These are phyloP conservation scores for Beta vulgaris DNA, from an alignment of 148 eudicot genomes.

Conservation along the genomic window DNA sequence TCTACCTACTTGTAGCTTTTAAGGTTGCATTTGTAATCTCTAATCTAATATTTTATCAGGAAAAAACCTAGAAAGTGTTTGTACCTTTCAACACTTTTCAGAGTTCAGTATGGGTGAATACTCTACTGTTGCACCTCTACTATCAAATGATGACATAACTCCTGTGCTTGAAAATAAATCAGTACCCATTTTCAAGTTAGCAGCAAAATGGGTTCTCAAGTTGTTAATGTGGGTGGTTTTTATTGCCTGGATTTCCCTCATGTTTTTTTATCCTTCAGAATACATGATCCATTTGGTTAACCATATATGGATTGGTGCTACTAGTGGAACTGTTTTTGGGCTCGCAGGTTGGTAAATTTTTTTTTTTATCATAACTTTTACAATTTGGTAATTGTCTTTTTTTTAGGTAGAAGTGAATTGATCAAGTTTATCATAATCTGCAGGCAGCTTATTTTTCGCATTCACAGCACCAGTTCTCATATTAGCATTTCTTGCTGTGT, in stretches of 20 bases:
- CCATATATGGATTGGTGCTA: conserved; percentile 24
- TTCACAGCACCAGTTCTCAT: conserved; percentile 64
- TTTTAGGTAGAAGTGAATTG: background rate
- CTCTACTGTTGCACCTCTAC: conserved; percentile 38
- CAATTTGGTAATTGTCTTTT: background rate
- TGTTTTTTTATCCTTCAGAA: conserved; percentile 54
- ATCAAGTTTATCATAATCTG: conserved; percentile 24
- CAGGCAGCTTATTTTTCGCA: conserved; percentile 60
- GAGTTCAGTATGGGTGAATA: conserved; percentile 42
- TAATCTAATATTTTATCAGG: background rate
- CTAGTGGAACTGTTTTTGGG: conserved; percentile 41
- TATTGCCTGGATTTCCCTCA: conserved; percentile 48
- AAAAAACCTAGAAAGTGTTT: background rate
- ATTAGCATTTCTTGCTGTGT: conserved; percentile 59
- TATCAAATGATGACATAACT: conserved; percentile 22
- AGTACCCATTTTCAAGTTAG: conserved; percentile 28
- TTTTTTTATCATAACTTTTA: background rate
- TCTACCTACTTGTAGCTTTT: background rate
- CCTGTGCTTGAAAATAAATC: conserved; percentile 22
- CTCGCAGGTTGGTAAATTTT: conserved; percentile 40
- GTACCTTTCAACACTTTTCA: background rate
- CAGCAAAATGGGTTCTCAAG: conserved; percentile 58
- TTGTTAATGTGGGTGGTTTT: conserved; percentile 62
- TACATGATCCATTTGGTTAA: conserved; percentile 15
- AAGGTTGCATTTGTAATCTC: too few species aligned